A percentile compares a stretch with the other conserved stretches of the same genome.
Evolutionary conservation across 176 grass and related monocot genomes (phyloP).

Genomic region (Aegilops longissima): DNA sequence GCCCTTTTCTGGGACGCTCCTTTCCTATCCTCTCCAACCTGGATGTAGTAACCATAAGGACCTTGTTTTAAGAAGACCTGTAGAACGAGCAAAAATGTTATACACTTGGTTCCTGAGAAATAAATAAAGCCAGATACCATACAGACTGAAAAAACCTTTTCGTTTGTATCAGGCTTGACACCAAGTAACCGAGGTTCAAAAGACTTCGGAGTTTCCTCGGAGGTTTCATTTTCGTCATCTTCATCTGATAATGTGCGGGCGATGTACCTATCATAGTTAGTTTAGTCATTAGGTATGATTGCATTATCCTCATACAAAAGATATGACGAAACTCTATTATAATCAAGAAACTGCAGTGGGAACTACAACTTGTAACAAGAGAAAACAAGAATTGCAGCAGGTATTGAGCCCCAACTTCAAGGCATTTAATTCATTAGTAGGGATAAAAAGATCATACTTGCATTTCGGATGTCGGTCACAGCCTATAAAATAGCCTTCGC

Average conservation of each 20-base stretch:
- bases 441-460: slow-evolving; percentile 62
- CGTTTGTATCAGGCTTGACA: slow-evolving; percentile 52
- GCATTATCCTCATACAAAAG: background rate
- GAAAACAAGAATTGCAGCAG: slow-evolving; percentile 21
- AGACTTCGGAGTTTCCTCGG: slow-evolving; percentile 38
- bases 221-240: slow-evolving; percentile 51
- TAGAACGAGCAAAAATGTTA: slow-evolving; percentile 14
- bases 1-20: slow-evolving; percentile 67
- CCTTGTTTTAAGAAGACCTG: slow-evolving; percentile 90
- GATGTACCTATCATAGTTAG: slow-evolving; percentile 68
- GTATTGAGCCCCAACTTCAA: slow-evolving; percentile 18
- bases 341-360: slow-evolving; percentile 23
- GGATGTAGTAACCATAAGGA: slow-evolving; percentile 84
- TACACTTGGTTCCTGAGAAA: background rate
- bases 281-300: slow-evolving; percentile 17
- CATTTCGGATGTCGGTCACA: slow-evolving; percentile 90
- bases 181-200: slow-evolving; percentile 73
- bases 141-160: slow-evolving; percentile 56
- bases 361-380: slow-evolving; percentile 15
- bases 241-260: slow-evolving; percentile 57
- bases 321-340: background rate
- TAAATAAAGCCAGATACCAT: slow-evolving; percentile 8
- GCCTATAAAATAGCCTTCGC: slow-evolving; percentile 91
- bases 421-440: slow-evolving; percentile 12
- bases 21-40: slow-evolving; percentile 81